A percentile compares a stretch with the other conserved stretches of the same genome.
phyloP scores from a whole-genome alignment of 257 asterid genomes.

The Solanum pennellii region DNA sequence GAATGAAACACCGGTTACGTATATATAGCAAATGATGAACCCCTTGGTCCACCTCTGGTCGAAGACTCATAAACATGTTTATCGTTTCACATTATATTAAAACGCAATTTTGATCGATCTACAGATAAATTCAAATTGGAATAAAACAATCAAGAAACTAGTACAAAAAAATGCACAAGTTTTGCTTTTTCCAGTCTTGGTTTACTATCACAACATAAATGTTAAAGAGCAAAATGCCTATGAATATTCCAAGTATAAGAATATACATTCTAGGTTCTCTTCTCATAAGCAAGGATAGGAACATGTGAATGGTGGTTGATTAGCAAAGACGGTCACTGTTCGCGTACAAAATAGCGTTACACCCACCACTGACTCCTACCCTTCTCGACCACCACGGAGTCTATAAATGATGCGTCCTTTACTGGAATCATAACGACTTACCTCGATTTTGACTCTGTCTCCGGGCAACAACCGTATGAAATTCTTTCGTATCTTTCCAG shows the following conservation, averaged over 20 bases:
- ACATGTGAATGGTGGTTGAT: neutral
- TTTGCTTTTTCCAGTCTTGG: neutral
- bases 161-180: neutral
- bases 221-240: neutral
- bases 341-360: neutral
- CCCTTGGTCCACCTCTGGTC: neutral
- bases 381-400: slow-evolving; percentile 7
- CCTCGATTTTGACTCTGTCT: slow-evolving; percentile 8
- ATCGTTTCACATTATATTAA: neutral
- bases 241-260: neutral
- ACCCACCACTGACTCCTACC: neutral
- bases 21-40: neutral
- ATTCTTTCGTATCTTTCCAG: slow-evolving; percentile 12
- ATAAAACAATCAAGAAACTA: neutral
- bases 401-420: slow-evolving; percentile 7
- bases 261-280: neutral
- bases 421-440: slow-evolving; percentile 12
- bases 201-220: neutral
- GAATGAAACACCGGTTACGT: neutral
- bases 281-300: neutral
- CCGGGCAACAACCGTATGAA: slow-evolving; percentile 10
- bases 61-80: neutral
- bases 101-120: neutral
- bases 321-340: neutral
- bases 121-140: neutral